Conservation (phyloP, 345 rosid species). For the Ricinus communis region DNA sequence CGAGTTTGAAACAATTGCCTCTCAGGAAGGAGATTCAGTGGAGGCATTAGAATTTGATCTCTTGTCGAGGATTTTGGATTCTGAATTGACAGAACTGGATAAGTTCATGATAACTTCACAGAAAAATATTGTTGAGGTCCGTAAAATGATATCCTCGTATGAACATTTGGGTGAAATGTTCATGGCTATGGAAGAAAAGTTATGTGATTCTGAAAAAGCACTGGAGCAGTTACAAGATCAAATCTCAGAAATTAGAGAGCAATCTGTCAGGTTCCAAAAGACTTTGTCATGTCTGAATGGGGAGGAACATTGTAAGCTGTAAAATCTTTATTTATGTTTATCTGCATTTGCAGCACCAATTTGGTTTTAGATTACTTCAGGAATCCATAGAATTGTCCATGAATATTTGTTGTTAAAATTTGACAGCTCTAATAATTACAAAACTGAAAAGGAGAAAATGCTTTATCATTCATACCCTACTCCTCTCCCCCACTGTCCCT, state of each 20-base stretch:
- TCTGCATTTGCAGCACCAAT: neutral
- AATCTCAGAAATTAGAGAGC: slow-evolving; percentile 63
- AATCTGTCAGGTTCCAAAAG: slow-evolving; percentile 55
- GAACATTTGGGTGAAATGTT: slow-evolving; percentile 45
- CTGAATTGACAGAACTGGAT: slow-evolving; percentile 65
- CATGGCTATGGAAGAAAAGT: slow-evolving; percentile 57
- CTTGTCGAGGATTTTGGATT: slow-evolving; percentile 59
- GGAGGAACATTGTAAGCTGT: slow-evolving; percentile 51
- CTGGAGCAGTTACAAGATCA: slow-evolving; percentile 56
- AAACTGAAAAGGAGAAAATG: neutral
- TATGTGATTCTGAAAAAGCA: slow-evolving; percentile 52
- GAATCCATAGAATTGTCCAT: neutral
- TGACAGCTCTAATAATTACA: neutral
- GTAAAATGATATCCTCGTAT: slow-evolving; percentile 43
- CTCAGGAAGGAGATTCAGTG: slow-evolving; percentile 33
- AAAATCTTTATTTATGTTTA: neutral
- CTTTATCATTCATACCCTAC: no score
- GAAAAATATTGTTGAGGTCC: slow-evolving; percentile 37
- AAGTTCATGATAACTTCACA: slow-evolving; percentile 40
- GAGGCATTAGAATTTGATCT: slow-evolving; percentile 71
- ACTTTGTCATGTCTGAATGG: slow-evolving; percentile 45
- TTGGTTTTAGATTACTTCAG: neutral
- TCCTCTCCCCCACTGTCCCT: neutral
- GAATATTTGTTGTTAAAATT: slow-evolving; percentile 7
- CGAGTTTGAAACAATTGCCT: slow-evolving; percentile 62